Percentiles rank a stretch among this genome's conserved stretches.
Conservation (phyloP, 306 rosid genomes). For the Prinsepia uniflora region DNA sequence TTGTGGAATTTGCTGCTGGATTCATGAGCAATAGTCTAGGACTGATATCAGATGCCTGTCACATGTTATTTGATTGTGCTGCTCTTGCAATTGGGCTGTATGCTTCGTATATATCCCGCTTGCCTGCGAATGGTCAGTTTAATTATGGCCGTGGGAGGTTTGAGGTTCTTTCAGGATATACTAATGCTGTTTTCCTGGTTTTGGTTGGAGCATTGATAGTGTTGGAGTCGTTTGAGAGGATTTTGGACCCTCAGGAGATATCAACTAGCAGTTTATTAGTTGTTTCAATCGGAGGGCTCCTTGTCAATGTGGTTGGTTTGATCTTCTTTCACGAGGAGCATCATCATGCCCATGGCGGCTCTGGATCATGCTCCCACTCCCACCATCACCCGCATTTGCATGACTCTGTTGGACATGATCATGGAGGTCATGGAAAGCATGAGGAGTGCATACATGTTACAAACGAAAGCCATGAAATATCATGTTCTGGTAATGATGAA, state of each 20-base stretch:
- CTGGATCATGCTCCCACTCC: constrained; percentile 45
- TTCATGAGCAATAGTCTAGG: constrained; percentile 97
- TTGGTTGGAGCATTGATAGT: constrained; percentile 90
- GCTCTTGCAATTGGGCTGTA: constrained; percentile 93
- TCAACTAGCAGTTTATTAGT: constrained; percentile 70
- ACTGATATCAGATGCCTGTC: constrained; percentile 89
- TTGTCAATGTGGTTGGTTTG: constrained; percentile 79
- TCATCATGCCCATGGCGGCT: constrained; percentile 88
- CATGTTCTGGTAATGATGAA: constrained; percentile 31
- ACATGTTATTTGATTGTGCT: constrained; percentile 98
- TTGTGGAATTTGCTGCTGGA: constrained; percentile 87
- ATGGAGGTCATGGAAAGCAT: constrained; percentile 23
- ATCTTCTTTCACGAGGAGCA: constrained; percentile 95
- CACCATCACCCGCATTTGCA: constrained; percentile 35
- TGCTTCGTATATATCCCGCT: constrained; percentile 88
- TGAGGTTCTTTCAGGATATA: constrained; percentile 87
- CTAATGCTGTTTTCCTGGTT: constrained; percentile 86
- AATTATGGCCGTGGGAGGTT: constrained; percentile 90
- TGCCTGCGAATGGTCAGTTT: constrained; percentile 74
- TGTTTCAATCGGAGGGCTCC: constrained; percentile 84
- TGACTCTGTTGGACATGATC: constrained; percentile 33
- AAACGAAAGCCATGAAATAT: constrained; percentile 32
- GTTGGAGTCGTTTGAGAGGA: constrained; percentile 86
- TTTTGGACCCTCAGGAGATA: constrained; percentile 90
- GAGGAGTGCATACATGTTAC: constrained; percentile 39